These are phyloP conservation scores for Coniochaeta sp. DNA, from an alignment of 2,329 filamentous ascomycete genomes.

Conservation along the genomic window DNA sequence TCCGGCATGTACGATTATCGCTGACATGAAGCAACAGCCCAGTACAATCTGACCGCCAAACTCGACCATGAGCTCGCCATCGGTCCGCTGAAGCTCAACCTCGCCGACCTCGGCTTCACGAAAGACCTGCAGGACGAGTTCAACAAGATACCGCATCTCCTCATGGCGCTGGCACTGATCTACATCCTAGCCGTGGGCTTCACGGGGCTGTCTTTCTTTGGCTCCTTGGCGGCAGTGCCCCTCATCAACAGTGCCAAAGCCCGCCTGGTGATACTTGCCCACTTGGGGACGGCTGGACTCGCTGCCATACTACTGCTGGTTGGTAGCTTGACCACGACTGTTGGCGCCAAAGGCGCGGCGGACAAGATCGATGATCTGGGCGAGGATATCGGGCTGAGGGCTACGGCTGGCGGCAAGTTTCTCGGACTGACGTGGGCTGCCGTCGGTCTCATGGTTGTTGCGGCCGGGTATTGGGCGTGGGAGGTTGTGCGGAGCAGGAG, in stretches of 20 bases:
- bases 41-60: slow-evolving; percentile 35
- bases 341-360: slow-evolving; percentile 30
- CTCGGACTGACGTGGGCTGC: slow-evolving; percentile 38
- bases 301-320: slow-evolving; percentile 29
- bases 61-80: slow-evolving; percentile 36
- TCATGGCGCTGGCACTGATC: slow-evolving; percentile 40
- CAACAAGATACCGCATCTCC: slow-evolving; percentile 38
- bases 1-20: neutral
- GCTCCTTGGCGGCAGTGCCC: slow-evolving; percentile 10
- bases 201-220: slow-evolving; percentile 34
- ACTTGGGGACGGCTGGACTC: slow-evolving; percentile 27
- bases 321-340: slow-evolving; percentile 34
- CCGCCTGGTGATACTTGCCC: slow-evolving; percentile 20
- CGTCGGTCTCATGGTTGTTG: slow-evolving; percentile 33
- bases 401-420: slow-evolving; percentile 34
- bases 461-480: slow-evolving; percentile 31
- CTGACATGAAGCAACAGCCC: slow-evolving; percentile 1
- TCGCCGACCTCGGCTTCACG: slow-evolving; percentile 37
- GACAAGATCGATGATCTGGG: slow-evolving; percentile 33
- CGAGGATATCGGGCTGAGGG: slow-evolving; percentile 35
- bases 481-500: slow-evolving; percentile 23
- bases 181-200: slow-evolving; percentile 36
- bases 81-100: slow-evolving; percentile 35
- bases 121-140: slow-evolving; percentile 36
- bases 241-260: neutral